Conservation (phyloP, 23 red algal genomes). For the Gracilaria gracilis region DNA sequence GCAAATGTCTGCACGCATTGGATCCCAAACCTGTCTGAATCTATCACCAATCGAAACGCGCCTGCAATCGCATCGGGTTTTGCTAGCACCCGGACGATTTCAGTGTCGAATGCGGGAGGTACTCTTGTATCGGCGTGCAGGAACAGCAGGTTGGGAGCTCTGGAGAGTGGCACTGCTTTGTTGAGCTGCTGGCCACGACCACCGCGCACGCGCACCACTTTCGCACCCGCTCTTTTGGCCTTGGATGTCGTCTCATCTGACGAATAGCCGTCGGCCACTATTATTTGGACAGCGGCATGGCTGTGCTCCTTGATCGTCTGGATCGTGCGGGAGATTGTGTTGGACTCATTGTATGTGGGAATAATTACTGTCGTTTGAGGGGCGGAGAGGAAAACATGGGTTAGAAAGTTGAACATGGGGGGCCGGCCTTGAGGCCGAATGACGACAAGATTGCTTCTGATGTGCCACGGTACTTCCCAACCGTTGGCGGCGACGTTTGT, state of each 20-base stretch:
- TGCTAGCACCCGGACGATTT: slow-evolving; percentile 41
- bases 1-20: slow-evolving; percentile 67
- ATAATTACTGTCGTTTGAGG: slow-evolving; percentile 70
- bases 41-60: slow-evolving; percentile 83
- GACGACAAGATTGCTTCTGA: too few relatives aligned
- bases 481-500: too few relatives aligned
- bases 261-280: slow-evolving; percentile 86
- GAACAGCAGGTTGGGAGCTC: slow-evolving; percentile 61
- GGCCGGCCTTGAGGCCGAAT: background rate
- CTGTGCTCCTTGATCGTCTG: background rate
- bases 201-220: slow-evolving; percentile 31
- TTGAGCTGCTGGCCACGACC: slow-evolving; percentile 82
- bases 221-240: slow-evolving; percentile 40
- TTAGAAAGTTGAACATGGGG: background rate
- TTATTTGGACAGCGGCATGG: slow-evolving; percentile 19
- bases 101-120: slow-evolving; percentile 46
- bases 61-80: slow-evolving; percentile 43
- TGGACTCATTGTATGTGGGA: slow-evolving; percentile 78
- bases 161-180: slow-evolving; percentile 48
- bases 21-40: slow-evolving; percentile 8
- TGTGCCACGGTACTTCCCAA: too few relatives aligned
- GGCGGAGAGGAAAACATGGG: background rate
- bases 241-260: slow-evolving; percentile 41
- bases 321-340: slow-evolving; percentile 59
- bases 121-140: slow-evolving; percentile 86